Evolutionary conservation across 2,329 filamentous ascomycete genomes (phyloP).

Genomic region (Neodidymelliopsis sp.): DNA sequence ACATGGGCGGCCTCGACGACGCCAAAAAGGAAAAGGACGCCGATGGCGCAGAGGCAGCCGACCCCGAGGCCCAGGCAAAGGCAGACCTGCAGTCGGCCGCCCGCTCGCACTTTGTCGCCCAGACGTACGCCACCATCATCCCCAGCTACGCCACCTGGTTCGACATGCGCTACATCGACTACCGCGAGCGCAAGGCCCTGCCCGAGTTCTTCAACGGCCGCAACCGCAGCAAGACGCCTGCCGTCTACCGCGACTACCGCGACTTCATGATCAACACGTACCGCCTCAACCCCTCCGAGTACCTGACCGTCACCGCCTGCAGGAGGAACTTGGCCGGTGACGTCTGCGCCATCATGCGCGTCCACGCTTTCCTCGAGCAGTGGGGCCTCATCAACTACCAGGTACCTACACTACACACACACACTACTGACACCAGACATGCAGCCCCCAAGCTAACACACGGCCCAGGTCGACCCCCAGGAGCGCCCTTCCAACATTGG

Average conservation of each 20-base stretch:
- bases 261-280: slow-evolving; percentile 99
- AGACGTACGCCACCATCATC: slow-evolving; percentile 94
- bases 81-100: slow-evolving; percentile 83
- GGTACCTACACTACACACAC: slow-evolving; percentile 63
- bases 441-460: slow-evolving; percentile 7
- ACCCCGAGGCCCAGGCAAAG: slow-evolving; percentile 71
- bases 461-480: slow-evolving; percentile 87
- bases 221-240: slow-evolving; percentile 96
- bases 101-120: slow-evolving; percentile 87
- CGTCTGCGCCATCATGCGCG: slow-evolving; percentile 98
- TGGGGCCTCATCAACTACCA: slow-evolving; percentile 99
- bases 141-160: slow-evolving; percentile 99
- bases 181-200: slow-evolving; percentile 90
- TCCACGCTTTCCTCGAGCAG: slow-evolving; percentile 96
- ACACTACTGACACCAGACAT: too few species aligned
- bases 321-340: slow-evolving; percentile 94
- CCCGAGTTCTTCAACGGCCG: slow-evolving; percentile 99
- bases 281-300: slow-evolving; percentile 92
- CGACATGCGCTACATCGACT: slow-evolving; percentile 92
- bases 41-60: slow-evolving; percentile 38
- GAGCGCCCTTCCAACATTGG: slow-evolving; percentile 94
- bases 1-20: slow-evolving; percentile 60
- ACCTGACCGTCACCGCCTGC: slow-evolving; percentile 95
- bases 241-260: slow-evolving; percentile 98
- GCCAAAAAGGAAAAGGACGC: slow-evolving; percentile 50